phyloP scores from a whole-genome alignment of 495 filamentous ascomycete species.

The Penicillium ucsense region DNA sequence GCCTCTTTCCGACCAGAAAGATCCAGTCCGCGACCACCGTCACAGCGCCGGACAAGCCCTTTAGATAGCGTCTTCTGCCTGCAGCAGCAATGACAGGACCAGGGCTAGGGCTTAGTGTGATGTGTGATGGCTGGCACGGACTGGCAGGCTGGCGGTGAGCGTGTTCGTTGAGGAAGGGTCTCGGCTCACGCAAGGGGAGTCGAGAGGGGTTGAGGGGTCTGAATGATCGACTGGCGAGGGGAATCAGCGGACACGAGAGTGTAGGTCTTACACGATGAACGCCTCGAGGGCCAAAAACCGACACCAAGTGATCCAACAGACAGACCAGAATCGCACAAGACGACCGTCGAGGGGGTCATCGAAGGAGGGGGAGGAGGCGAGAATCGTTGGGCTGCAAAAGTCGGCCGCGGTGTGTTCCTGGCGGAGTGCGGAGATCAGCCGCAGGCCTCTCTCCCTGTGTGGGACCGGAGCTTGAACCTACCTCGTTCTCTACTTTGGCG shows the following conservation, averaged over 20 bases:
- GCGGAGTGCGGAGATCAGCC: slow-evolving; percentile 23
- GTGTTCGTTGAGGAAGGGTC: slow-evolving; percentile 5
- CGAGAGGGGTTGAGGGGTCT: slow-evolving; percentile 35
- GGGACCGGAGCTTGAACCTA: slow-evolving; percentile 18
- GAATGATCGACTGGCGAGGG: slow-evolving; percentile 22
- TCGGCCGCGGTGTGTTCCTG: slow-evolving; percentile 13
- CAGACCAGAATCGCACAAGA: not conserved
- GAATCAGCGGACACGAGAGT: slow-evolving; percentile 2
- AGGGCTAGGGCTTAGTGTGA: not conserved
- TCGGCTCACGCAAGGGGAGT: slow-evolving; percentile 30
- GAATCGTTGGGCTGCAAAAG: slow-evolving; percentile 1
- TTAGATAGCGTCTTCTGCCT: not conserved
- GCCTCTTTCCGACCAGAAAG: too few species aligned
- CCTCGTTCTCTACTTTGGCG: slow-evolving; percentile 7
- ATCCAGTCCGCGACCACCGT: too few species aligned
- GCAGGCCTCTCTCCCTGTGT: slow-evolving; percentile 12
- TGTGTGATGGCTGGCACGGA: not conserved
- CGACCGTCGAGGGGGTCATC: slow-evolving; percentile 6
- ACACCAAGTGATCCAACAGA: not conserved
- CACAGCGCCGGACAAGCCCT: not conserved
- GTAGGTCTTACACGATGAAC: slow-evolving; percentile 34
- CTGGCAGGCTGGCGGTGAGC: slow-evolving; percentile 27
- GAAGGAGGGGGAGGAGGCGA: slow-evolving; percentile 1
- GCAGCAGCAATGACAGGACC: not conserved
- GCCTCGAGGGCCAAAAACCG: slow-evolving; percentile 24